These are phyloP conservation scores for Globisporangium iwayamae DNA, from an alignment of 352 stramenopile genomes.

Conservation along the genomic window DNA sequence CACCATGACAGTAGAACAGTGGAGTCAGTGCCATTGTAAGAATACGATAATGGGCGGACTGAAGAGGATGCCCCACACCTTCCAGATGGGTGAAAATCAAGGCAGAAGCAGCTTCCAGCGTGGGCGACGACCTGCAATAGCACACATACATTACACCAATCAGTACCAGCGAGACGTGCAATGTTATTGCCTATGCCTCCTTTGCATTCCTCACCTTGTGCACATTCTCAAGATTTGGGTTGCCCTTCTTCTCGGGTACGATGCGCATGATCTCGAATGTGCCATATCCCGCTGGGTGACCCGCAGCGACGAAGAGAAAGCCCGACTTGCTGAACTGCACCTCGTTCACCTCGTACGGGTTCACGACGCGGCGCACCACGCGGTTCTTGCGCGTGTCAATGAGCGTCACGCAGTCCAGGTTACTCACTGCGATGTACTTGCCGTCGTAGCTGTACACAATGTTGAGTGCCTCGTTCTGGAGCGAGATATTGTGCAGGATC, in stretches of 20 bases:
- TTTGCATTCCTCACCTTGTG: conserved; percentile 54
- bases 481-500: conserved; percentile 71
- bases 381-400: conserved; percentile 83
- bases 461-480: conserved; percentile 71
- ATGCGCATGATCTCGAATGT: conserved; percentile 86
- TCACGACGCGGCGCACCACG: conserved; percentile 72
- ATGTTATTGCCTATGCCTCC: neutral
- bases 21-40: neutral
- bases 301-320: conserved; percentile 75
- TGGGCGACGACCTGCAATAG: conserved; percentile 55
- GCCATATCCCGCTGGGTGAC: conserved; percentile 66
- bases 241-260: conserved; percentile 69
- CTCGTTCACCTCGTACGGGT: conserved; percentile 80
- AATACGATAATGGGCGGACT: neutral
- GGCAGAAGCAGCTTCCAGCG: conserved; percentile 75
- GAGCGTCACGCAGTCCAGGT: conserved; percentile 69
- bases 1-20: neutral
- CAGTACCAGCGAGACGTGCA: conserved; percentile 2
- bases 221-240: conserved; percentile 78
- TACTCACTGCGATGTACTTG: conserved; percentile 80
- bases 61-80: conserved; percentile 26
- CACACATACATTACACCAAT: neutral
- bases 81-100: conserved; percentile 77
- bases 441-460: conserved; percentile 78
- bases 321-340: conserved; percentile 80